Conservation (phyloP, 768 basidiomycete species). For the Rhodotorula graminis region DNA sequence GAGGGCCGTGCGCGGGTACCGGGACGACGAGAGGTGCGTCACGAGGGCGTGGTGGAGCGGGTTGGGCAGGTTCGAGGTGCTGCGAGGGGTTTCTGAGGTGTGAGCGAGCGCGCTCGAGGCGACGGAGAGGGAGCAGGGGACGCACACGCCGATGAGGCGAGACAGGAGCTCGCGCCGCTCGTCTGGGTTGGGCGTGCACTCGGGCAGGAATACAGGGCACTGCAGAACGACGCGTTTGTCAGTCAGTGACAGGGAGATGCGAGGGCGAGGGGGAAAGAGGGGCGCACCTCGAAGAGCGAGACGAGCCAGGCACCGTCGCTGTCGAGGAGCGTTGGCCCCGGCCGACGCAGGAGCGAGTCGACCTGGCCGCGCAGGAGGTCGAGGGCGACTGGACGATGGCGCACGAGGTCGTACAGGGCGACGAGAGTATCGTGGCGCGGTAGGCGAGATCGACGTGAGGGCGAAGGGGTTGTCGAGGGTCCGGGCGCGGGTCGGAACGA, state of each 20-base stretch:
- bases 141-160: slow-evolving; percentile 25
- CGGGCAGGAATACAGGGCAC: slow-evolving; percentile 2
- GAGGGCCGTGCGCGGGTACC: slow-evolving; percentile 6
- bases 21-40: slow-evolving; percentile 3
- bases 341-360: background rate
- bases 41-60: slow-evolving; percentile 18
- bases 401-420: slow-evolving; percentile 7
- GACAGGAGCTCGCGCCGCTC: slow-evolving; percentile 1
- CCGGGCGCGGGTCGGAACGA: background rate
- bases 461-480: background rate
- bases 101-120: too few species aligned
- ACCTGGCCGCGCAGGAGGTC: background rate
- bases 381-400: background rate
- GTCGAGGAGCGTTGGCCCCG: background rate
- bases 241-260: too few species aligned
- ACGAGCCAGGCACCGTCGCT: slow-evolving; percentile 18
- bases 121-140: too few species aligned
- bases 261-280: background rate
- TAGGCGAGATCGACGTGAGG: too few species aligned
- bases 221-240: background rate
- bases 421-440: background rate
- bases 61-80: slow-evolving; percentile 9
- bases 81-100: background rate
- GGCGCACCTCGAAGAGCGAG: slow-evolving; percentile 22
- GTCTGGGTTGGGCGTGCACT: background rate